Percentiles rank a stretch among this genome's conserved stretches.
These are phyloP conservation scores for Arxiozyma telluris DNA, from an alignment of 1,139 yeast genomes.

Conservation along the genomic window DNA sequence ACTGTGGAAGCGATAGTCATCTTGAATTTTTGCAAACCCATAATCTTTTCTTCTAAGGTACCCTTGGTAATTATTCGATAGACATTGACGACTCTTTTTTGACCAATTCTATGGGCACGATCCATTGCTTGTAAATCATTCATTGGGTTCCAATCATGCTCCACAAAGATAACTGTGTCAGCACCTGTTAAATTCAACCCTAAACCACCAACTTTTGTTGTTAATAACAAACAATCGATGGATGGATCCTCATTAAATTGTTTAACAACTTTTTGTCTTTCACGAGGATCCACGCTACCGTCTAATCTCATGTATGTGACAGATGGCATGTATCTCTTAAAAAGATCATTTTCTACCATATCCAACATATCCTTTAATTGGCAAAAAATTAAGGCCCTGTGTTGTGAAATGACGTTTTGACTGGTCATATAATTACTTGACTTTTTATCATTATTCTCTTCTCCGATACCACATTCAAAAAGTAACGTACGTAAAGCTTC, in stretches of 20 bases:
- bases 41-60: slow-evolving; percentile 92
- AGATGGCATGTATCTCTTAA: slow-evolving; percentile 75
- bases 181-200: slow-evolving; percentile 98
- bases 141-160: slow-evolving; percentile 99
- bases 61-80: slow-evolving; percentile 85
- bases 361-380: slow-evolving; percentile 97
- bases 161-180: slow-evolving; percentile 95
- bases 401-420: slow-evolving; percentile 79
- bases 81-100: slow-evolving; percentile 93
- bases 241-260: slow-evolving; percentile 95
- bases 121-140: slow-evolving; percentile 99
- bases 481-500: slow-evolving; percentile 72
- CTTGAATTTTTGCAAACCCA: slow-evolving; percentile 97
- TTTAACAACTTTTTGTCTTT: slow-evolving; percentile 83
- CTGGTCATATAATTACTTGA: slow-evolving; percentile 38
- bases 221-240: slow-evolving; percentile 80
- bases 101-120: slow-evolving; percentile 96
- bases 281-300: slow-evolving; percentile 89
- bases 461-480: slow-evolving; percentile 92
- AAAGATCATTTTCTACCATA: slow-evolving; percentile 83
- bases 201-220: slow-evolving; percentile 97
- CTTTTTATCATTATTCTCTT: slow-evolving; percentile 40
- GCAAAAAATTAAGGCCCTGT: slow-evolving; percentile 90
- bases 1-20: slow-evolving; percentile 95
- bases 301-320: slow-evolving; percentile 94